Percentiles rank a stretch among this genome's conserved stretches.
Evolutionary conservation across 1,284 basidiomycete genomes (phyloP).

Genomic region (Psilocybe mexicana): DNA sequence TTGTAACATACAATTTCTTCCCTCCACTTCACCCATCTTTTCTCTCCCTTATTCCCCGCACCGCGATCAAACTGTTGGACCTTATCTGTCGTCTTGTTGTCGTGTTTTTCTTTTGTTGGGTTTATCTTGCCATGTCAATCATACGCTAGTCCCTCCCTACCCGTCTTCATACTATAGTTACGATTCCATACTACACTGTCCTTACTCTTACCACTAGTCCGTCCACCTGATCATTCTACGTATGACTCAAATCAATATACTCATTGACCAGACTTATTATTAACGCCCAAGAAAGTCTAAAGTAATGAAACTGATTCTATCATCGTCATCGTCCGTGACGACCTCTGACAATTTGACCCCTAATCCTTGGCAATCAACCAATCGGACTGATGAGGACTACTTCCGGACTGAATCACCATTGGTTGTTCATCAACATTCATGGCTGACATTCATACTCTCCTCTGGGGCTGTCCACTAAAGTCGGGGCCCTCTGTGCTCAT

Average conservation of each 20-base stretch:
- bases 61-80: neutral
- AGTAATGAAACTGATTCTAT: no score
- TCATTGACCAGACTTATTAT: neutral
- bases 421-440: no score
- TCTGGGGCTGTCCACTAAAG: no score
- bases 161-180: neutral
- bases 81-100: constrained; percentile 20
- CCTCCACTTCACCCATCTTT: neutral
- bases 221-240: neutral
- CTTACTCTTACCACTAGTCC: neutral
- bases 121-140: constrained; percentile 6
- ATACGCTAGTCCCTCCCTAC: constrained; percentile 12
- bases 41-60: neutral
- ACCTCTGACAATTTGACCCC: no score
- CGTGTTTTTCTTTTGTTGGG: constrained; percentile 19
- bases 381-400: no score
- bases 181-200: constrained; percentile 12
- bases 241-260: neutral
- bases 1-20: constrained; percentile 5
- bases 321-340: no score
- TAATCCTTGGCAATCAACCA: no score
- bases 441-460: no score
- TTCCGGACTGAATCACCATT: no score
- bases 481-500: no score
- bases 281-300: neutral